phyloP scores from a whole-genome alignment of 371 early-diverging fungal genomes.

The Mucor irregularis region DNA sequence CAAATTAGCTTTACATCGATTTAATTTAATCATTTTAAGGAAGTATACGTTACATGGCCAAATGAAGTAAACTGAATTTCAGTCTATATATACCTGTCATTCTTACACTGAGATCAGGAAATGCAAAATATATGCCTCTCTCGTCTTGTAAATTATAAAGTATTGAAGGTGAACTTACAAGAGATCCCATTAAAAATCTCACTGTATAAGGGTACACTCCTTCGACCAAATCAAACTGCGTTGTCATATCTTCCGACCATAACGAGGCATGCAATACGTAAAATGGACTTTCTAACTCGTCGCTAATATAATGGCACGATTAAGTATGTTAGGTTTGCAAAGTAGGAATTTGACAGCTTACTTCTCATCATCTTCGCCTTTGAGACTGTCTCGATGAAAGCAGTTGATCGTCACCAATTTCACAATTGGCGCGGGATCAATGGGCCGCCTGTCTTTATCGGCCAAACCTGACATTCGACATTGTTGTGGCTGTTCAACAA shows the following conservation, averaged over 20 bases:
- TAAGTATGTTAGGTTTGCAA: background rate
- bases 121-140: conserved; percentile 54
- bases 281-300: conserved; percentile 21
- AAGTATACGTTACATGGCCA: conserved; percentile 22
- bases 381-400: no score
- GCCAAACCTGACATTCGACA: conserved; percentile 72
- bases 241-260: conserved; percentile 25
- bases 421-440: conserved; percentile 71
- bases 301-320: no score
- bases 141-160: conserved; percentile 46
- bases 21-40: no score
- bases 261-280: conserved; percentile 27
- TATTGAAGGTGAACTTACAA: conserved; percentile 53
- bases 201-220: no score
- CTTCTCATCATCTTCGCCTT: background rate
- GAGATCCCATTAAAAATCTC: conserved; percentile 56
- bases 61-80: conserved; percentile 41
- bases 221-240: conserved; percentile 13
- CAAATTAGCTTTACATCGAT: no score
- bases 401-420: conserved; percentile 5
- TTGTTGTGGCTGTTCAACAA: conserved; percentile 68
- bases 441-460: conserved; percentile 73
- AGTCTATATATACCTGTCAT: conserved; percentile 44
- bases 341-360: background rate
- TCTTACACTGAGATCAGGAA: conserved; percentile 52